phyloP scores from a whole-genome alignment of 2,329 filamentous ascomycete species.

The Apiospora hydei region DNA sequence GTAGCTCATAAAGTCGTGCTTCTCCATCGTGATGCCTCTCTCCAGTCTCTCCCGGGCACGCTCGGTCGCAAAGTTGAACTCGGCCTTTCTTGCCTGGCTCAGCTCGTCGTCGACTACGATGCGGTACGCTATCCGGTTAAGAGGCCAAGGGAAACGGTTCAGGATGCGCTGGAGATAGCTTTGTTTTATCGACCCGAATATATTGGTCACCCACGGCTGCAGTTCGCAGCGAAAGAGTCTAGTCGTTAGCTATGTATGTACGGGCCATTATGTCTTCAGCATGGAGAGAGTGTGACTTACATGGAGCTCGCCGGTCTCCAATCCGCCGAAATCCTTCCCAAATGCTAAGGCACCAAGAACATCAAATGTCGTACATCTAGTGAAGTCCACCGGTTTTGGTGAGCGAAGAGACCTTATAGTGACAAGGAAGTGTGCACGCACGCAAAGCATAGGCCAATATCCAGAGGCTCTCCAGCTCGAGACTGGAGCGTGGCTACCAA shows the following conservation, averaged over 20 bases:
- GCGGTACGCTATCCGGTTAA: neutral
- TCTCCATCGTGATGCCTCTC: neutral
- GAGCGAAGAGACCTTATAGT: too few relatives aligned
- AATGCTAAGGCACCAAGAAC: constrained; percentile 10
- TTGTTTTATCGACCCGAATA: neutral
- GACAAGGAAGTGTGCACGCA: constrained; percentile 18
- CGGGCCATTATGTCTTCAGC: too few relatives aligned
- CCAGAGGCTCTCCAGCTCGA: constrained; percentile 3
- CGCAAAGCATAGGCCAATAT: constrained; percentile 29
- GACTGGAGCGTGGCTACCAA: neutral
- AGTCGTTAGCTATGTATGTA: neutral
- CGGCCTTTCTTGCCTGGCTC: neutral
- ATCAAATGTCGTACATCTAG: constrained; percentile 13
- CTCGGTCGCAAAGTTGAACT: neutral
- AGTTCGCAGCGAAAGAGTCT: too few relatives aligned
- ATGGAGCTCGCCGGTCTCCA: neutral
- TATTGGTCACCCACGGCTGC: constrained; percentile 11
- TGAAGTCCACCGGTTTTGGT: too few relatives aligned
- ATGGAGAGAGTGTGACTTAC: neutral
- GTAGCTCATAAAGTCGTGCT: constrained; percentile 22
- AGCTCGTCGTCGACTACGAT: neutral
- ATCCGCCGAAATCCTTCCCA: constrained; percentile 9
- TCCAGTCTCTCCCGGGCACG: neutral
- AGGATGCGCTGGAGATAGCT: constrained; percentile 9
- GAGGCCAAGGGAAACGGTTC: neutral